Evolutionary conservation across 2,329 filamentous ascomycete species (phyloP).

Genomic region (Aspergillus sp.): DNA sequence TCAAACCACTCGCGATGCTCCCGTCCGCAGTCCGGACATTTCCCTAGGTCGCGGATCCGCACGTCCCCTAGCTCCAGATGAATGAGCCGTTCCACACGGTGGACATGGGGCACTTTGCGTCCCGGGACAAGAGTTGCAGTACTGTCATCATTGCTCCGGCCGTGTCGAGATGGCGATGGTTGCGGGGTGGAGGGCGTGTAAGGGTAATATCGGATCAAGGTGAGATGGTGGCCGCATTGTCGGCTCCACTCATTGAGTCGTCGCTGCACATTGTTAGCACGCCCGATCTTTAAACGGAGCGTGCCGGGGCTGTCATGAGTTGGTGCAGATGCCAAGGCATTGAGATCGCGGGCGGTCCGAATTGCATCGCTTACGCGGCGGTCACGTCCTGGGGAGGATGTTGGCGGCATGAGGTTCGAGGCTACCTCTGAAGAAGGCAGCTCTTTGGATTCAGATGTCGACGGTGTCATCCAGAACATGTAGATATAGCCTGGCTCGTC

Average conservation of each 20-base stretch:
- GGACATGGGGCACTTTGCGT: constrained; percentile 78
- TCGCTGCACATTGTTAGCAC: constrained; percentile 80
- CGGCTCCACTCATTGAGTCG: constrained; percentile 90
- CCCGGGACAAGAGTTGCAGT: constrained; percentile 28
- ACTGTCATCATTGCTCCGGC: neutral
- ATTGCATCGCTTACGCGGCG: constrained; percentile 41
- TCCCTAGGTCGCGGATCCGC: constrained; percentile 57
- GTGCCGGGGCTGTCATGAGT: constrained; percentile 53
- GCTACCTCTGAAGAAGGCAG: constrained; percentile 61
- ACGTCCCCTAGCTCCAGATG: constrained; percentile 78
- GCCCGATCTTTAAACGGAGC: constrained; percentile 66
- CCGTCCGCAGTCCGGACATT: constrained; percentile 76
- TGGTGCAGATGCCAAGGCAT: constrained; percentile 33
- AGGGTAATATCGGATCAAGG: constrained; percentile 88
- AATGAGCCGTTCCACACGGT: constrained; percentile 85
- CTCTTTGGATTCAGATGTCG: constrained; percentile 46
- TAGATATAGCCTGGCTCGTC: constrained; percentile 94
- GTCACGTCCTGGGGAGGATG: constrained; percentile 29
- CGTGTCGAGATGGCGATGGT: constrained; percentile 15
- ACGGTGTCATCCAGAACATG: constrained; percentile 93
- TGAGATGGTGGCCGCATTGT: constrained; percentile 87
- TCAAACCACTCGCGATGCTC: constrained; percentile 96
- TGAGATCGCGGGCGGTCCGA: constrained; percentile 38
- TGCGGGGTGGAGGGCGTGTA: constrained; percentile 52
- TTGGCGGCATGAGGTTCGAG: constrained; percentile 59